phyloP scores from a whole-genome alignment of 2,329 filamentous ascomycete genomes.

The Alternaria sp. region DNA sequence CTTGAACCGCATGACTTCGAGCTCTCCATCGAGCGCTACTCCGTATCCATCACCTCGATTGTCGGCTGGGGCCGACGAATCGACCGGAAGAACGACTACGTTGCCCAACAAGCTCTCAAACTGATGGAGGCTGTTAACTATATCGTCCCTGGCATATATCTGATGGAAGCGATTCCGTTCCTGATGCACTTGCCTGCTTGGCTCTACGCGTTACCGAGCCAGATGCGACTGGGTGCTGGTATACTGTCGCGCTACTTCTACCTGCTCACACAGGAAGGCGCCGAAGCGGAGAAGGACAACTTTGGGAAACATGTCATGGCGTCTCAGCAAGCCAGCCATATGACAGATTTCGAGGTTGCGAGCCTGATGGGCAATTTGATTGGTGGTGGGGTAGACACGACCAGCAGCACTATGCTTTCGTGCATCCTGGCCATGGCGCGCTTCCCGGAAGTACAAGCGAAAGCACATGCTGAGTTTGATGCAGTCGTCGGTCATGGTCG shows the following conservation, averaged over 20 bases:
- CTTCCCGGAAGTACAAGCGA: neutral
- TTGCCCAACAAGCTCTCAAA: neutral
- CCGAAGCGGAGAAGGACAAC: neutral
- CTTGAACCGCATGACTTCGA: neutral
- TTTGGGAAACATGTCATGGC: neutral
- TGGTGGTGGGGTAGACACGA: neutral
- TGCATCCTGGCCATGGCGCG: neutral
- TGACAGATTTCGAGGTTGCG: neutral
- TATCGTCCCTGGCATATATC: neutral
- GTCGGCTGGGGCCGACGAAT: neutral
- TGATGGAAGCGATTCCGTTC: neutral
- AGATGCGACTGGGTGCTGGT: neutral
- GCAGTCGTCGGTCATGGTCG: neutral
- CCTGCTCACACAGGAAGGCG: neutral
- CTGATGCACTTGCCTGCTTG: neutral
- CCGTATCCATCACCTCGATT: neutral
- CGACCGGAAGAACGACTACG: neutral
- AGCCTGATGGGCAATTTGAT: neutral
- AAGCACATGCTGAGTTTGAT: neutral
- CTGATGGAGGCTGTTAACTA: neutral
- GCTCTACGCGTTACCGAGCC: neutral
- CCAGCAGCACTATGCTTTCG: neutral
- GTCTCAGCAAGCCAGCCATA: neutral
- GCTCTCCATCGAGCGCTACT: neutral
- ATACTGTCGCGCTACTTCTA: neutral